Evolutionary conservation across 805 yeast species (phyloP), one percentile per base, ranked within the genome.

Genomic region (Hemisphaericaspora nanyangensis): DNA sequence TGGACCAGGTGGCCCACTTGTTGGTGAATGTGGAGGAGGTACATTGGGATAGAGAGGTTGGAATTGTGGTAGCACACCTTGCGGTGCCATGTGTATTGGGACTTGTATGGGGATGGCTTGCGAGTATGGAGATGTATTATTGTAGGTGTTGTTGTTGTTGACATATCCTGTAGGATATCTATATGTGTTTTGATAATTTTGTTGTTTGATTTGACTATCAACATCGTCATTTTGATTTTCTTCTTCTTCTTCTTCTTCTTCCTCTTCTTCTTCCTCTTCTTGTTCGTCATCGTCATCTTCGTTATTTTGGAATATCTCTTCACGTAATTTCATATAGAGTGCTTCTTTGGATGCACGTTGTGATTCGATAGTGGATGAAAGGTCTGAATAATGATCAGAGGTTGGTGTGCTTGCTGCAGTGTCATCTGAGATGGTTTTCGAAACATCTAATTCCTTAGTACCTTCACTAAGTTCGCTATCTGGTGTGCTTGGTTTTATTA

Each of bases 291-390:
- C 40, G 6, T 37, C 42, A 7, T 44, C 50, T 5, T 44, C 45
- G 8, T 38, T 46, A n/a, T 41, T 40, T 12, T 45, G 44, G 43
- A 69, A 68, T 17, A 69, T 70, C 32, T 68, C 51, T 19, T 61
- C 66, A 24, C 74, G 49, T 8, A 68, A 61, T 43, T 61, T 61
- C 44, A 53, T 56, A 44, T 69, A 69, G 24, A 64, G 54, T 11
- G 67, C 72, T 32, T 64, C 60, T 36, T 54, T 58, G 11, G 56
- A 47, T 1, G 56, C 65, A 34, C 70, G 44, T 28, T 59, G 69
- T 22, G 42, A 36, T 39, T 55, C 58, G 3, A 56, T 54, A 29
- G 51, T 66, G 6, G 55, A 41, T 8, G 47, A 39, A 10, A 36
- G 38, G n/a, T 41, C 44, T 6, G 35, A 30, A 22, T 16, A 15